These are phyloP conservation scores for Aspergillus homomorphus DNA, from an alignment of 495 filamentous ascomycete species.

Conservation along the genomic window DNA sequence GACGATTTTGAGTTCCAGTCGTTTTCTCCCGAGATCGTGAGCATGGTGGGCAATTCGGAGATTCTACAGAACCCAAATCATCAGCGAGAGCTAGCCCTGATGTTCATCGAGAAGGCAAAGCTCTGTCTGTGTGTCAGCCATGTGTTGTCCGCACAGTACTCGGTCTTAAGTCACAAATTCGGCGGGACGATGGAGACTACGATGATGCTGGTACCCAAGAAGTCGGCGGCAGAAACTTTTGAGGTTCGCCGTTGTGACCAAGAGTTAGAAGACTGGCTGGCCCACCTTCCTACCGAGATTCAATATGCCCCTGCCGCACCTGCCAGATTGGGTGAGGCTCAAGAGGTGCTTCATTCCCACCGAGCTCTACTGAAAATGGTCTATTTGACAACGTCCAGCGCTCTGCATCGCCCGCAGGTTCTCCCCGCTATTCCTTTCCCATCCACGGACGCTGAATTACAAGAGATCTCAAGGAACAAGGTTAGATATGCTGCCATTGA, in stretches of 20 bases:
- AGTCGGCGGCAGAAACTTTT: constrained; percentile 70
- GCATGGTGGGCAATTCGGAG: constrained; percentile 64
- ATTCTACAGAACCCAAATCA: constrained; percentile 59
- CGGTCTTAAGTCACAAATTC: constrained; percentile 78
- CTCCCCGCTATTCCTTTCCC: constrained; percentile 66
- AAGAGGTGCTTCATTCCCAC: constrained; percentile 65
- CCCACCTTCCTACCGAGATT: constrained; percentile 64
- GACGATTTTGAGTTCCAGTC: constrained; percentile 77
- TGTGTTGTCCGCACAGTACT: constrained; percentile 83
- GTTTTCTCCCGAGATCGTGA: constrained; percentile 59
- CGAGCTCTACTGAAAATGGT: constrained; percentile 82
- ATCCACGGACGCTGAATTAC: constrained; percentile 57
- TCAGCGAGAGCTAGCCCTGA: constrained; percentile 70
- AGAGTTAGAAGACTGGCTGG: constrained; percentile 69
- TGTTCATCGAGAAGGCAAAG: constrained; percentile 90
- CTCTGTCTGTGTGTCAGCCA: constrained; percentile 82
- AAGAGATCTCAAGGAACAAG: constrained; percentile 74
- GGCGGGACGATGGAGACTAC: constrained; percentile 73
- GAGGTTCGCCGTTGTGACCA: constrained; percentile 70
- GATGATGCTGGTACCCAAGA: constrained; percentile 88
- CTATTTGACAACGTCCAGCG: constrained; percentile 81
- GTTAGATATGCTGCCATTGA: constrained; percentile 76
- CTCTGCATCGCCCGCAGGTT: constrained; percentile 83
- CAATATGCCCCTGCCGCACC: constrained; percentile 52
- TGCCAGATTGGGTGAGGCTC: constrained; percentile 44